Evolutionary conservation across 768 basidiomycete genomes (phyloP), one percentile per base, ranked within the genome.

Genomic region (Lactarius sanguifluus): DNA sequence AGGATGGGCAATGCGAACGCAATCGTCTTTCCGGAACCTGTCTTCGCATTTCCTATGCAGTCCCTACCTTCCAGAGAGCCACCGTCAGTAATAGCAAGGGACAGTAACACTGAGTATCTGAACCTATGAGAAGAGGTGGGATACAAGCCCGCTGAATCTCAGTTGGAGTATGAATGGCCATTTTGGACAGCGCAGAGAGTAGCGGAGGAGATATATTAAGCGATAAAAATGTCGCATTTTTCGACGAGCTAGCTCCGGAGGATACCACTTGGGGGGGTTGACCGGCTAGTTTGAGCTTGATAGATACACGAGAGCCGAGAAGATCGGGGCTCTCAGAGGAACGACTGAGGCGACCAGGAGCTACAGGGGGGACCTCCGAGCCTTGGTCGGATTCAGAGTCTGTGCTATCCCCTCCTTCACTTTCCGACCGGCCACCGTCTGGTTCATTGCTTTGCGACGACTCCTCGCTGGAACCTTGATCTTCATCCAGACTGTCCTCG

Each of bases 21-120:
- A 65, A 99, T 87, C 0, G 97, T 99, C 79, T 99, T 99, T 72
- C 96, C 96, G 2, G 93, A 95, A 61, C 97, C 97, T 0, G 97
- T 99, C 79, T 98, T 96, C 1, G 97, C 95, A 69, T 96, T 95
- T 12, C 97, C 97, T 65, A 99, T 93, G 76, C 96, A 98, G 76
- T 99, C 96, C 73, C 89, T 85, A 45, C 96, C 96, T 94, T 77
- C 38, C 68, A 61, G 59, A 38, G 54, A 28, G 43, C 18, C 25
- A 23, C 50, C 64, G 55, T 77, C 72, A 75, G 65, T 32, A 57
- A 32, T 41, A 13, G 3, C 13, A n/a, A 16, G 18, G 43, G 13
- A 45, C 2, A 20, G 1, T 2, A 60, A 3, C 25, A 28, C 30
- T 45, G 6, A n/a, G 20, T 34, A 62, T 70, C 82, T 78, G 72